Evolutionary conservation across 306 rosid genomes (phyloP), one percentile per base, ranked within the genome.

Genomic region (Hippophae rhamnoides): DNA sequence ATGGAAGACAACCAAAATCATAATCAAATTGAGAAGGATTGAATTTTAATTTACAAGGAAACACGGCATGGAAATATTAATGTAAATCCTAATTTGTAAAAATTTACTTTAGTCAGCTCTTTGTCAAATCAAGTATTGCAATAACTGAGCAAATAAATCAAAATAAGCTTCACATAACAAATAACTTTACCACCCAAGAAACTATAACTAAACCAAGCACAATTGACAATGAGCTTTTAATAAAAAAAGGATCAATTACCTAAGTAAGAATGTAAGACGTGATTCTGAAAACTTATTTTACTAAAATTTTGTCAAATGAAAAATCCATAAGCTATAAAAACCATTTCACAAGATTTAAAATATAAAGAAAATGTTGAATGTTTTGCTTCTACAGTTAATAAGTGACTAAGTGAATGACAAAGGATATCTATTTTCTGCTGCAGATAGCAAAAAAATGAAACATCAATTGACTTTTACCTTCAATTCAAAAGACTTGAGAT

Each of bases 401-500:
- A 31, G 38, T 31, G 38, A 31, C 38, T 31, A 31, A 31, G 38
- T 31, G 38, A 31, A 31, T 31, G 38, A 31, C 3, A 31, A 31
- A 31, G 38, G 38, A 31, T 31, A 31, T 31, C 38, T 31, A 31
- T 4, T 31, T 31, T 31, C 13, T 9, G 50, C 27, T 23, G 58
- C 10, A 50, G 52, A n/a, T 52, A 14, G 38, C 52, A 53, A 38
- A 47, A 18, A 41, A 63, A 13, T 12, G 14, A 69, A 57, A 61
- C 23, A 56, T 53, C 67, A 38, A 62, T 26, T 41, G 10, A 25
- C 44, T 13, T 53, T 38, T 62, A 88, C 99, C 86, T 92, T 88
- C 78, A 92, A 65, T 69, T 92, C 99, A 82, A 92, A 92, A 71
- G 99, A 92, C 85, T 88, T 92, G 60, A 92, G 77, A 74, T 92